A percentile compares a stretch with the other conserved stretches of the same genome.
These are phyloP conservation scores for Saturnispora bothae DNA, from an alignment of 805 yeast genomes.

Conservation along the genomic window DNA sequence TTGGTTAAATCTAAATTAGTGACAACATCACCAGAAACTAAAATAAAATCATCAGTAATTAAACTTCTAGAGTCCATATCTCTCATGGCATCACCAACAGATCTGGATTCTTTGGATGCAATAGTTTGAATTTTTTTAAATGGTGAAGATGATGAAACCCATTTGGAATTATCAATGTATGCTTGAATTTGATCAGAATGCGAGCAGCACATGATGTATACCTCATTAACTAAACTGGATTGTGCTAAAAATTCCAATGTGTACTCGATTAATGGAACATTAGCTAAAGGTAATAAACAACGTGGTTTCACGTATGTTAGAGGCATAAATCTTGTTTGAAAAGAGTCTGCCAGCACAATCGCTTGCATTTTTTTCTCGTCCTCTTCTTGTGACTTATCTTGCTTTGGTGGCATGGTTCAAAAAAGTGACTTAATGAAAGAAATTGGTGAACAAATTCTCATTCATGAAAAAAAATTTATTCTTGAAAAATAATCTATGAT, in stretches of 20 bases:
- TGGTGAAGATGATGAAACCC: conserved; percentile 64
- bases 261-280: conserved; percentile 88
- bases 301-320: conserved; percentile 77
- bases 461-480: neutral
- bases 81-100: conserved; percentile 96
- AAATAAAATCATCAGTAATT: conserved; percentile 79
- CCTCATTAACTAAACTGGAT: conserved; percentile 75
- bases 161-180: conserved; percentile 65
- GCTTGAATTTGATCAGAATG: conserved; percentile 83
- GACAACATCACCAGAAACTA: conserved; percentile 93
- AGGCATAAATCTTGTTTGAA: conserved; percentile 88
- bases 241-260: conserved; percentile 89
- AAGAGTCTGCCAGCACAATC: conserved; percentile 87
- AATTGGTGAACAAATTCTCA: neutral
- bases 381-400: conserved; percentile 25
- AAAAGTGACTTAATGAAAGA: neutral
- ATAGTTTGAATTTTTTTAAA: conserved; percentile 69
- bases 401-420: conserved; percentile 18
- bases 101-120: conserved; percentile 74
- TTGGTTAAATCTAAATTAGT: conserved; percentile 75
- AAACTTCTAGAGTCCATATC: conserved; percentile 87
- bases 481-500: neutral
- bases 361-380: conserved; percentile 79
- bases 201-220: conserved; percentile 77
- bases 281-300: conserved; percentile 85